Base-by-base conservation (phyloP, 129 eudicot species). In the Oenanthe sinensis region DNA sequence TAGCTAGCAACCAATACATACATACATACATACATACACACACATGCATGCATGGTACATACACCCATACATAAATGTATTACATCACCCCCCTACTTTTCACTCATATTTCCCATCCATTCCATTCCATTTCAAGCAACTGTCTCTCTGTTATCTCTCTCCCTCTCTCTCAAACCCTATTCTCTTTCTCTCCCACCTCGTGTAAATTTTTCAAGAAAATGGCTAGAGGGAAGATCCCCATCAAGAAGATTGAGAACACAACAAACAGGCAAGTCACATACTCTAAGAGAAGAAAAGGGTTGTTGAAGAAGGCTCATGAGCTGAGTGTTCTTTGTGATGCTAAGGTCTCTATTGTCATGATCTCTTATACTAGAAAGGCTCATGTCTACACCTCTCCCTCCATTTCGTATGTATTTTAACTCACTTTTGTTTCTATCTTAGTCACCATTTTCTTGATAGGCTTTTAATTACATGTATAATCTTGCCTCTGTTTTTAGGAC, bases 321-420 rank as follows among this genome's bases (percentile, higher is more conserved):
- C 91, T 94, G 37, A 85, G 90, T 80, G 97, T 94, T 89, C 90
- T 94, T 63, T 94, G 98, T 87, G 98, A 94, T 80, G 96, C 97
- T 65, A 86, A 86, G 42, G 93, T 94, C 44, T 94, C 98, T 70
- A 83, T 91, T 75, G 85, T 94, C 79, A 91, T 94, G 87, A 87
- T 84, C 77, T 89, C 85, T 49, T 76, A 81, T 82, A 80, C 90
- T 78, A 96, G 92, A 81, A 94, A 91, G 91, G 90, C 91, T 91
- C 86, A 88, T 84, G 91, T 87, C 45, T 91, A 80, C 46, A 86
- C 89, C 75, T 88, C 88, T 89, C 89, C 97, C 76, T 71, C 81
- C 43, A 86, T 93, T 45, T 77, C 86, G 98, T 94, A 91, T 81
- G 72, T 65, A 65, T 3, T 65, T 30, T 13, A 15, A 4, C 13